These are phyloP conservation scores for Gautieria morchelliformis DNA, from an alignment of 768 basidiomycete species.

Conservation along the genomic window DNA sequence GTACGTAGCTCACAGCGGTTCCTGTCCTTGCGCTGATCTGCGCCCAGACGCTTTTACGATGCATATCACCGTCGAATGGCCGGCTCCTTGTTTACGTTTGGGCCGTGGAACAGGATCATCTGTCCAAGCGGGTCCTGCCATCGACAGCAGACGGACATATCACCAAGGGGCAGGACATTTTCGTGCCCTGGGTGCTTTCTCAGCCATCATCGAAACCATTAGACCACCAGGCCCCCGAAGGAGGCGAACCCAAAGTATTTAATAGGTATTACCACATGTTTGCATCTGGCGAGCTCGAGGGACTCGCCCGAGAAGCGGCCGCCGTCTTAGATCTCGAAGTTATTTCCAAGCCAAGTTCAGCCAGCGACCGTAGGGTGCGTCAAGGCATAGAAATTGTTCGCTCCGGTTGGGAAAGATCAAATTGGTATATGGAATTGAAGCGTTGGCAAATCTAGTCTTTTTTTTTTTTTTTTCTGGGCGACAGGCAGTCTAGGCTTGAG, in stretches of 20 bases:
- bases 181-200: conserved; percentile 77
- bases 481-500: neutral
- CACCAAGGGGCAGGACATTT: conserved; percentile 62
- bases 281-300: conserved; percentile 61
- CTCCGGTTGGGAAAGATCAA: conserved; percentile 81
- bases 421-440: conserved; percentile 73
- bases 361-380: conserved; percentile 2
- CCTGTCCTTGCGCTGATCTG: neutral
- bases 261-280: conserved; percentile 98
- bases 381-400: conserved; percentile 58
- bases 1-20: conserved; percentile 27
- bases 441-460: conserved; percentile 36
- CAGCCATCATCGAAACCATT: conserved; percentile 22
- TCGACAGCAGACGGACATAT: conserved; percentile 21
- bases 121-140: conserved; percentile 66
- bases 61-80: conserved; percentile 59
- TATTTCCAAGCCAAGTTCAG: conserved; percentile 21
- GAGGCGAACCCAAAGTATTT: conserved; percentile 31
- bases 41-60: conserved; percentile 48
- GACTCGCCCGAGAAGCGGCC: conserved; percentile 57
- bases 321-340: conserved; percentile 43
- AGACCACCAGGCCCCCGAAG: neutral
- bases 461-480: neutral
- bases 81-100: conserved; percentile 91
- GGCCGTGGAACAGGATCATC: conserved; percentile 87